Percentiles rank a stretch among this genome's conserved stretches.
Evolutionary conservation across 2,329 filamentous ascomycete genomes (phyloP).

Genomic region (Cladophialophora yegresii): DNA sequence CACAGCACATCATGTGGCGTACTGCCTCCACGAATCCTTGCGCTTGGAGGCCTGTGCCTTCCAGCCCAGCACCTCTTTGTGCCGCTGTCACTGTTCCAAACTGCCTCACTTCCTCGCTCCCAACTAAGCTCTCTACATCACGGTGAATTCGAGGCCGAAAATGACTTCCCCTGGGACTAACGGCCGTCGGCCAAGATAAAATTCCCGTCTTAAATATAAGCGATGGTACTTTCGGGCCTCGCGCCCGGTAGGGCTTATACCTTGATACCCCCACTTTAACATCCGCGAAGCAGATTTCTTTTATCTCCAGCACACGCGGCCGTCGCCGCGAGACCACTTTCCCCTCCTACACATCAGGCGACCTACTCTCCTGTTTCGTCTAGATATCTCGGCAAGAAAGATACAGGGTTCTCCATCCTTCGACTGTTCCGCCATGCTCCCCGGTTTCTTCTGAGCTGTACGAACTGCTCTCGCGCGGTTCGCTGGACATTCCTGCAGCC

Average conservation of each 20-base stretch:
- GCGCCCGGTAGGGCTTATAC: not conserved
- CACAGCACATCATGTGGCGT: not conserved
- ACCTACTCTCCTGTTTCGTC: constrained; percentile 7
- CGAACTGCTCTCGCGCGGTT: constrained; percentile 7
- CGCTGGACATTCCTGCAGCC: constrained; percentile 9
- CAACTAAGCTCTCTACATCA: not conserved
- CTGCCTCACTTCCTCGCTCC: not conserved
- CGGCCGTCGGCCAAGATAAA: constrained; percentile 15
- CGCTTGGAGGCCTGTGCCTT: not conserved
- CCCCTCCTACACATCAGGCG: constrained; percentile 1
- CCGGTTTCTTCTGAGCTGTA: constrained; percentile 15
- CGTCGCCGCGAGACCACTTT: not conserved
- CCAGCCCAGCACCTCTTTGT: not conserved
- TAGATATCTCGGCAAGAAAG: constrained; percentile 1
- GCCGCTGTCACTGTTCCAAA: not conserved
- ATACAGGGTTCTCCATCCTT: constrained; percentile 12
- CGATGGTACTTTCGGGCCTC: not conserved
- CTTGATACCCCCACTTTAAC: constrained; percentile 9
- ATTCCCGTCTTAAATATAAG: not conserved
- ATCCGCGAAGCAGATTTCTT: not conserved
- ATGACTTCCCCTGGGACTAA: not conserved
- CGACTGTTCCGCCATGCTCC: constrained; percentile 2
- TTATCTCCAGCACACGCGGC: constrained; percentile 2
- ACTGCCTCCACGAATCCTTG: not conserved
- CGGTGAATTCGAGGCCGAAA: not conserved